Conservation (phyloP, 768 basidiomycete species). For the Naganishia randhawae region DNA sequence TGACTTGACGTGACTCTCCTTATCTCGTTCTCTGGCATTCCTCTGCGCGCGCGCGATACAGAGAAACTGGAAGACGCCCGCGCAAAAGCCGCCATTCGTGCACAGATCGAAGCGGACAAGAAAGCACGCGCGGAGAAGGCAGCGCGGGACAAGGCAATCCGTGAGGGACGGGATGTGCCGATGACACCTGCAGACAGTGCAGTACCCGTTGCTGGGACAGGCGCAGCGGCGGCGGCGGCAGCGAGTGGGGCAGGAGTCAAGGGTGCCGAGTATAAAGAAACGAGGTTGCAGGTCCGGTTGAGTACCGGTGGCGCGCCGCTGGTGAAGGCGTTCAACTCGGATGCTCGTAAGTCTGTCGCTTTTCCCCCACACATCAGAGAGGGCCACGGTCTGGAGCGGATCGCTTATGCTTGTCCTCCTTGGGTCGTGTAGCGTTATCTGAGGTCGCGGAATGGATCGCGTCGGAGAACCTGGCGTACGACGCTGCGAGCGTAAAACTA, state of each 20-base stretch:
- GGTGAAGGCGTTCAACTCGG: constrained; percentile 54
- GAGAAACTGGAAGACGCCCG: constrained; percentile 81
- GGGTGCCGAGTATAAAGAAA: constrained; percentile 77
- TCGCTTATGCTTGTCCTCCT: not conserved
- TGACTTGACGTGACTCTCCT: no score
- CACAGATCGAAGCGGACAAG: constrained; percentile 93
- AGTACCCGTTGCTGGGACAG: constrained; percentile 42
- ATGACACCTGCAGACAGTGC: constrained; percentile 51
- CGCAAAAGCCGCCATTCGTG: constrained; percentile 80
- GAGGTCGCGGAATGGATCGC: constrained; percentile 87
- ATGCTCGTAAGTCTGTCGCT: constrained; percentile 37
- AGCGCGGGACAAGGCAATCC: constrained; percentile 83
- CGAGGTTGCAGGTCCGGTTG: constrained; percentile 79
- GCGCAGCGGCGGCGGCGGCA: constrained; percentile 46
- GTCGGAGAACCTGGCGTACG: constrained; percentile 64
- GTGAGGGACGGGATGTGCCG: constrained; percentile 65
- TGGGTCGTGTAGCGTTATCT: constrained; percentile 59
- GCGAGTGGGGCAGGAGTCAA: constrained; percentile 48
- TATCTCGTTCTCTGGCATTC: not conserved
- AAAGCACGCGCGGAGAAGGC: constrained; percentile 78
- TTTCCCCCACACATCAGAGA: no score
- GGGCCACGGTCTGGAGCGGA: not conserved
- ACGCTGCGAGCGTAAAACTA: constrained; percentile 73
- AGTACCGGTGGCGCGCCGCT: constrained; percentile 75
- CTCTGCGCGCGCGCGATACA: constrained; percentile 43